Evolutionary conservation across 2,329 filamentous ascomycete genomes (phyloP), one percentile per base, ranked within the genome.

Genomic region (Coccinonectria pachysandricola): DNA sequence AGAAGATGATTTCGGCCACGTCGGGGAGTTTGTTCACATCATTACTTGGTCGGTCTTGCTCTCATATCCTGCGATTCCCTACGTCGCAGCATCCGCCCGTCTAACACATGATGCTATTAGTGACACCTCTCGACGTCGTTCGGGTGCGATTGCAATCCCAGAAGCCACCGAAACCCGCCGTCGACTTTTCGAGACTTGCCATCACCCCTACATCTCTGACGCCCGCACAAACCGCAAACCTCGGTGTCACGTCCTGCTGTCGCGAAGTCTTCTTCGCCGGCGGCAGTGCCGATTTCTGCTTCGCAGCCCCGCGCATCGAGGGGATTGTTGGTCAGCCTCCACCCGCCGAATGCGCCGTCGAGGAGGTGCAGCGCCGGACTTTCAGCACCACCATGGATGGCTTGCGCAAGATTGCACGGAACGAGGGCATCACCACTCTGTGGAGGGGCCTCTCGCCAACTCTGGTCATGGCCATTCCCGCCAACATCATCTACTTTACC

Each of bases 401-500:
- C 1, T 57, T 98, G 34, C 75, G 79, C 36, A 98, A 98, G 62
- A 98, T 98, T 46, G 86, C 91, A 10, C 76, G 84, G 24, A 86
- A 96, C 50, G 91, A 98, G 59, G 91, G 91, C 1, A 49, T 86
- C 8, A 70, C 72, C 14, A 91, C 87, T 2, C 59, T 98, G 18
- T 98, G 91, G 88, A 73, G 91, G 35, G 91, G 91, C 0, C 62
- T 98, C 5, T 92, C 83, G n/a, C 88, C 91, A 0, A 98, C 91
- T 0, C 62, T 98, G 12, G 70, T 86, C 38, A 98, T 98, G 91
- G 78, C 86, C 0, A 71, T 98, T 5, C 91, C 91, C 0, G 85
- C 78, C 14, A 98, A 98, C 52, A 91, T 98, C 41, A 96, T 98
- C 40, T 98, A 98, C 58, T 95, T 96, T 48, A 92, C 91, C 8